Evolutionary conservation across 495 filamentous ascomycete genomes (phyloP).

Genomic region (Penicillium pancosmium): DNA sequence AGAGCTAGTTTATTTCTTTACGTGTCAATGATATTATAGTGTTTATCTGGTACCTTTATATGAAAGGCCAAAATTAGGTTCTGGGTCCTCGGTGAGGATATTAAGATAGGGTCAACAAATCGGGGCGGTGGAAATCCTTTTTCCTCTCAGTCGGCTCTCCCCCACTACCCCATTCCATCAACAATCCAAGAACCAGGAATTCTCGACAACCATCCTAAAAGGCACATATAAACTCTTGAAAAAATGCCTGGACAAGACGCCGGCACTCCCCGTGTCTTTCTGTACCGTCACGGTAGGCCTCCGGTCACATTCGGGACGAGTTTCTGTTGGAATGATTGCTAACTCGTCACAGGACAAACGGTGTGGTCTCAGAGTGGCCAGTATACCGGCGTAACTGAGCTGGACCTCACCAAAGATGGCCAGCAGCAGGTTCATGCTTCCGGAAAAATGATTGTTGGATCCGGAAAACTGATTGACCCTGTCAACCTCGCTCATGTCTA

Average conservation of each 20-base stretch:
- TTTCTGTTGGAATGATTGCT: background rate
- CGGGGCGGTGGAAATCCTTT: background rate
- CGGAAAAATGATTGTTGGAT: conserved; percentile 70
- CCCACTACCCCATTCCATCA: conserved; percentile 1
- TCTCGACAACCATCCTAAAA: conserved; percentile 3
- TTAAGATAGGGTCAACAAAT: no score
- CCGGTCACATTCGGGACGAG: background rate
- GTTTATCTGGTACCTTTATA: no score
- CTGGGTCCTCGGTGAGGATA: no score
- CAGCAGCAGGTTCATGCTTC: conserved; percentile 71
- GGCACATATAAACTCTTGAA: background rate
- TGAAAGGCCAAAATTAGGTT: no score
- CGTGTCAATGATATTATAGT: no score
- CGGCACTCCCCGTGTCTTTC: conserved; percentile 43
- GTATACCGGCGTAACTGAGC: conserved; percentile 82
- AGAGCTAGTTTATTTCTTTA: no score
- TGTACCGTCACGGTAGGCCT: conserved; percentile 41
- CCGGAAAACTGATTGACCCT: conserved; percentile 77
- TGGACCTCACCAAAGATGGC: conserved; percentile 75
- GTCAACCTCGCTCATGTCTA: conserved; percentile 72
- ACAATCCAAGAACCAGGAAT: background rate
- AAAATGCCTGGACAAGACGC: conserved; percentile 51
- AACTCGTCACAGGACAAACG: conserved; percentile 61
- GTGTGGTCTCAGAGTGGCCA: conserved; percentile 87
- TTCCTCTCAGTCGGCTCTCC: background rate